These are phyloP conservation scores for Mycena belliarum DNA, from an alignment of 768 basidiomycete species.

Conservation along the genomic window DNA sequence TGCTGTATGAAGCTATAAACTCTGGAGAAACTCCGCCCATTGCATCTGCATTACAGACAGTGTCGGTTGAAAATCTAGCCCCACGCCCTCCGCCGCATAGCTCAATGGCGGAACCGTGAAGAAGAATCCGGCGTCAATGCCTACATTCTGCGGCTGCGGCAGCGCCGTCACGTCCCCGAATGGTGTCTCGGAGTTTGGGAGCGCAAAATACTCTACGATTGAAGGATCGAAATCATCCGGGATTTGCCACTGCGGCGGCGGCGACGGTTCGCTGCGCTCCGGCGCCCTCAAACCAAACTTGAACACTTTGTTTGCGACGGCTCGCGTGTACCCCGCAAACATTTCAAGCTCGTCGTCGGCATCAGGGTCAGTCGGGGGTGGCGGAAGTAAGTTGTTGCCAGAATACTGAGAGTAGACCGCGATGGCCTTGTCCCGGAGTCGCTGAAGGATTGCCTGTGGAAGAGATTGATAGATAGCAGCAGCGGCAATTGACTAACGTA, in stretches of 20 bases:
- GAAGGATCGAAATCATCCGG: slow-evolving; percentile 12
- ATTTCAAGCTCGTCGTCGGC: slow-evolving; percentile 13
- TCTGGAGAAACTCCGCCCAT: slow-evolving; percentile 5
- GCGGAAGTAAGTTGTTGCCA: slow-evolving; percentile 11
- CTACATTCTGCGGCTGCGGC: background rate
- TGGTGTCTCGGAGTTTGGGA: background rate
- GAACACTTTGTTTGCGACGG: slow-evolving; percentile 19
- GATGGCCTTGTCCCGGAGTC: slow-evolving; percentile 22
- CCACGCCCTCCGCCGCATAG: background rate
- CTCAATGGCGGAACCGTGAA: slow-evolving; percentile 4
- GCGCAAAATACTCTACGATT: slow-evolving; percentile 15
- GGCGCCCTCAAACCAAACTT: no score
- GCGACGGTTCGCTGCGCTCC: background rate
- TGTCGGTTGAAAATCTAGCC: background rate
- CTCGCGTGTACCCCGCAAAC: slow-evolving; percentile 21
- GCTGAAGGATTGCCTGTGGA: slow-evolving; percentile 18
- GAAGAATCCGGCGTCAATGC: slow-evolving; percentile 14
- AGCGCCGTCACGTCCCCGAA: background rate
- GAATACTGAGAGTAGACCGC: slow-evolving; percentile 14
- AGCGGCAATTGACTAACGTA: slow-evolving; percentile 4
- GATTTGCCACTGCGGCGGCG: background rate
- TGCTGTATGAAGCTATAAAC: background rate
- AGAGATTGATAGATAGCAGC: background rate
- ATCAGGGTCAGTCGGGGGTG: slow-evolving; percentile 6
- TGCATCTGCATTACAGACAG: background rate